Base-by-base conservation (phyloP, 108 stramenopile genomes). In the Nannochloropsis granulata region DNA sequence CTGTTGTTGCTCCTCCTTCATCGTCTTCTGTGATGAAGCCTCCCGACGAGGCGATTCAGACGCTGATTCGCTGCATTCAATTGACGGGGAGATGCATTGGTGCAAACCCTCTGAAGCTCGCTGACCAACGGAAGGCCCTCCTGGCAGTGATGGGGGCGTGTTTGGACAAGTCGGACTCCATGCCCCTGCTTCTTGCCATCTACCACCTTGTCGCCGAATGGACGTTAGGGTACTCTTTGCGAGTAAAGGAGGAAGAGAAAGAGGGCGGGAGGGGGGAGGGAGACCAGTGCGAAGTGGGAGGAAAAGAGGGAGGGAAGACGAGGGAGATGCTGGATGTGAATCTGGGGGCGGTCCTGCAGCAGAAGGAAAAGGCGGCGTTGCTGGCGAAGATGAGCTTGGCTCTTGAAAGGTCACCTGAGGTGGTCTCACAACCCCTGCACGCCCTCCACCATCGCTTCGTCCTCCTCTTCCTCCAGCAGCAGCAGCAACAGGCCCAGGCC, bases 391-490 rank as follows among this genome's bases (percentile, higher is more conserved):
- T 87, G 44, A 24, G 56, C 56, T 71, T 87, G 43, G 79, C 82
- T n/a, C 79, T 88, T 23, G 87, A 88, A 14, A 79, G 84, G 21
- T 79, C 84, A 79, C 84, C 87, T 23, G 87, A 88, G 81, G 81
- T 84, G 19, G 83, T 81, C 81, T 80, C 81, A 14, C 87, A 88
- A 44, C 43, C 84, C 14, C 80, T 88, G 56, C 56, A 71, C 11
- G 56, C 56, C 56, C 1, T 71, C n/a, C 56, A 71, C 10, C 56
- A 71, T 71, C 56, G 56, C 7, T 71, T 71, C n/a, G 56, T 71
- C 56, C 56, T 71, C n/a, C 56, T 71, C 2, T 71, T 71, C n/a
- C 56, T 71, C 7, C 56, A 71, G n/a, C 56, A 71, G 56, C 56
- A 71, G 56, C 56, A 71, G 56, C 56, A 71, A n/a, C 56, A 71